Percentiles rank a stretch among this genome's conserved stretches.
Evolutionary conservation across 306 rosid species (phyloP).

Genomic region (Cicer chorassanicum): DNA sequence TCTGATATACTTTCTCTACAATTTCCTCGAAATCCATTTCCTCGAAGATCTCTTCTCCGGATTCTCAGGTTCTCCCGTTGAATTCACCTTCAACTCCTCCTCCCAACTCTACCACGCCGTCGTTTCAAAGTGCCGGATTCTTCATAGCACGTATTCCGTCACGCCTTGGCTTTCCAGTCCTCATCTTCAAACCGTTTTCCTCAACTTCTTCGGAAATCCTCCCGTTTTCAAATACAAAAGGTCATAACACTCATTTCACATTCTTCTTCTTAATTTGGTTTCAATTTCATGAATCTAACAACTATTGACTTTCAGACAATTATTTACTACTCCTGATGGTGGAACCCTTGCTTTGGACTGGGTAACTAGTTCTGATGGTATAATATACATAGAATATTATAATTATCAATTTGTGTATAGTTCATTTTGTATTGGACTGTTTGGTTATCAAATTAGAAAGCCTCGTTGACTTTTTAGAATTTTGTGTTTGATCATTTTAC

Average conservation of each 20-base stretch:
- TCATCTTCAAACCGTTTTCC: slow-evolving; percentile 79
- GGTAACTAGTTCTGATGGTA: slow-evolving; percentile 65
- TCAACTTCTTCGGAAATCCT: slow-evolving; percentile 68
- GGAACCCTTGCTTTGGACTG: slow-evolving; percentile 85
- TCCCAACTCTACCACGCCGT: slow-evolving; percentile 64
- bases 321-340: slow-evolving; percentile 65
- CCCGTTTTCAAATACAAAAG: slow-evolving; percentile 74
- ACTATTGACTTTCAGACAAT: slow-evolving; percentile 55
- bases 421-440: not conserved
- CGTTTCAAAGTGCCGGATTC: slow-evolving; percentile 79
- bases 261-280: not conserved
- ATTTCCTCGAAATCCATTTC: slow-evolving; percentile 73
- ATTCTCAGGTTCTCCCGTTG: slow-evolving; percentile 60
- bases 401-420: not conserved
- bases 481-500: slow-evolving; percentile 37
- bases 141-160: slow-evolving; percentile 62
- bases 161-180: slow-evolving; percentile 93
- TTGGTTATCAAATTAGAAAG: not conserved
- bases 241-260: slow-evolving; percentile 35
- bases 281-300: not conserved
- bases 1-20: slow-evolving; percentile 54
- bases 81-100: slow-evolving; percentile 58
- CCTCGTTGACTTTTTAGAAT: slow-evolving; percentile 24
- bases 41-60: slow-evolving; percentile 60
- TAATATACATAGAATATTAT: slow-evolving; percentile 20